Evolutionary conservation across 192 early-diverging fungal species (phyloP), one percentile per base, ranked within the genome.

Genomic region (Backusella mclennaniae): DNA sequence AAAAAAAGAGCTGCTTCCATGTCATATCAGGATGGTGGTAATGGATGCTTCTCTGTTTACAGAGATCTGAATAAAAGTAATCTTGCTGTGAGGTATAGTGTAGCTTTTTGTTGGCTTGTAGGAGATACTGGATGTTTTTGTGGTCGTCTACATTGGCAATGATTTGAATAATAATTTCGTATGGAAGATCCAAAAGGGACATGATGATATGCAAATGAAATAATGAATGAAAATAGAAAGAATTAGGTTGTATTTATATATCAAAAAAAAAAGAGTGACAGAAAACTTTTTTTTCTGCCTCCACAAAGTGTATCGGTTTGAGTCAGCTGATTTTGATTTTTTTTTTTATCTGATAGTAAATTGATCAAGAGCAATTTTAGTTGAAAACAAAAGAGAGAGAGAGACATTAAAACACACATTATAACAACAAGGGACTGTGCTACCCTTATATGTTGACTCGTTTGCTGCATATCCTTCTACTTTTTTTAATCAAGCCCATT

Each of bases 241-340:
- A 56, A 33, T 33, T 33, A 56, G 19, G n/a, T 3, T 53, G 17
- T 6, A 21, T 53, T 53, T 53, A 53, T 53, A 53, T 53, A 33
- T 33, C 31, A 21, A 53, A 52, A 52, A 39, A 39, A 14, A 17
- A 44, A 44, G n/a, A 44, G 42, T 15, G 52, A 53, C 5, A 56
- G 53, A 56, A 23, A 56, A 56, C 4, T n/a, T 19, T 19, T 53
- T 21, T 7, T 19, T n/a, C 49, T 19, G 19, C 6, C 1, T 7
- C 15, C 15, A 53, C 11, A 44, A 44, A 44, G 42, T 44, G 21
- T 53, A 53, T 53, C 6, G 52, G 52, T 53, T 53, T 53, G 52
- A 53, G 52, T 53, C 53, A 56, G 53, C 53, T 56, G 53, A 56
- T 56, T 56, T 56, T 56, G 53, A 56, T 56, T 56, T 56, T 26